Evolutionary conservation across 1,284 basidiomycete genomes (phyloP).

Genomic region (Melampsora larici-populina): DNA sequence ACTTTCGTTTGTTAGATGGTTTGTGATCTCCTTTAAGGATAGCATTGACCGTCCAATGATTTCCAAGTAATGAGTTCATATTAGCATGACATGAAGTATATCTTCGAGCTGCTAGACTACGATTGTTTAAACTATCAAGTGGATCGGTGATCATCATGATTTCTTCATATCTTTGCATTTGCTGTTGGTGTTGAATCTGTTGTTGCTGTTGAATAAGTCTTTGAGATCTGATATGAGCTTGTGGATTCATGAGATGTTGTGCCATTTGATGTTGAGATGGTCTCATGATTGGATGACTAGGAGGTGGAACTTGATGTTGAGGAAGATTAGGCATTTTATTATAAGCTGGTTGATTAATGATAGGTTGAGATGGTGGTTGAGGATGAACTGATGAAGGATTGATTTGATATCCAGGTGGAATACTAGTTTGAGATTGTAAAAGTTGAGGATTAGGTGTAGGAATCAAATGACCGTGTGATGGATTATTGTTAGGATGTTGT

Average conservation of each 20-base stretch:
- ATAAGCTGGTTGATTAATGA: background rate
- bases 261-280: constrained; percentile 40
- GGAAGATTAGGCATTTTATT: background rate
- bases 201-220: constrained; percentile 17
- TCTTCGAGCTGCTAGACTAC: constrained; percentile 22
- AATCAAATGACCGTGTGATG: background rate
- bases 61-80: constrained; percentile 38
- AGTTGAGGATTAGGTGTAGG: background rate
- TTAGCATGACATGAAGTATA: constrained; percentile 29
- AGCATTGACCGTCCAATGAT: constrained; percentile 39
- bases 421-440: background rate
- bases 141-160: constrained; percentile 28
- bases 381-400: background rate
- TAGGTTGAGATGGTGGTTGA: background rate
- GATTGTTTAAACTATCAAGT: constrained; percentile 27
- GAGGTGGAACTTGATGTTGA: background rate
- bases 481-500: background rate
- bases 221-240: constrained; percentile 34
- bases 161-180: constrained; percentile 26
- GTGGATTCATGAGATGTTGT: constrained; percentile 32
- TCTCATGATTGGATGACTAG: constrained; percentile 16
- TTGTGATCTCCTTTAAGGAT: constrained; percentile 27
- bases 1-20: constrained; percentile 12
- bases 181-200: constrained; percentile 14
- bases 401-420: background rate